Evolutionary conservation across 1,284 basidiomycete genomes (phyloP).

Genomic region (Marasmius fiardii): DNA sequence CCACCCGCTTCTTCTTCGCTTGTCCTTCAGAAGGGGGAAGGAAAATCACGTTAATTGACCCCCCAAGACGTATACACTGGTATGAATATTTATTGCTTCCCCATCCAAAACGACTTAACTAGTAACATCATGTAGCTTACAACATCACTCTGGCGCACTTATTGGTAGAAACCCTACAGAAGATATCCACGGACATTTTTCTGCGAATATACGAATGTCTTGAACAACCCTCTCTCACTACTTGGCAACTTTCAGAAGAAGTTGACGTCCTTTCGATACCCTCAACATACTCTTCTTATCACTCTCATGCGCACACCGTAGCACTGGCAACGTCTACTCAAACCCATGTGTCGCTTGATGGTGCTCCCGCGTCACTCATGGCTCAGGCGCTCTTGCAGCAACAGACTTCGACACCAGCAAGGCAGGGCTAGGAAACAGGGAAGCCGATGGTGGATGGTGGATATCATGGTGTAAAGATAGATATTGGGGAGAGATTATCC

Average conservation of each 20-base stretch:
- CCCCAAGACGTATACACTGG: constrained; percentile 4
- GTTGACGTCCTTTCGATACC: constrained; percentile 69
- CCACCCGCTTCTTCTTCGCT: constrained; percentile 57
- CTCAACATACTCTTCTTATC: constrained; percentile 39
- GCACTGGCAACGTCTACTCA: constrained; percentile 70
- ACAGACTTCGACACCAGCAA: constrained; percentile 37
- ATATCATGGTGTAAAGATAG: constrained; percentile 92
- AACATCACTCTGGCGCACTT: constrained; percentile 25
- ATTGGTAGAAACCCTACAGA: constrained; percentile 41
- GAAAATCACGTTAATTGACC: constrained; percentile 47
- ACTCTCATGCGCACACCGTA: constrained; percentile 43
- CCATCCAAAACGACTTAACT: neutral
- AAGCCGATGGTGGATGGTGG: constrained; percentile 89
- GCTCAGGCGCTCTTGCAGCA: constrained; percentile 50
- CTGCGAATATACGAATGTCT: constrained; percentile 89
- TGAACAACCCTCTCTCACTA: constrained; percentile 74
- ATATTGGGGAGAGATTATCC: constrained; percentile 90
- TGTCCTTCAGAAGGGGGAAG: constrained; percentile 55
- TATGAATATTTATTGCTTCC: constrained; percentile 32
- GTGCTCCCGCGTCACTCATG: constrained; percentile 53
- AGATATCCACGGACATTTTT: constrained; percentile 80
- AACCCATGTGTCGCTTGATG: constrained; percentile 50
- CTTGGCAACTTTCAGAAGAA: constrained; percentile 80
- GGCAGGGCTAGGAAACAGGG: constrained; percentile 61
- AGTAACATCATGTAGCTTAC: constrained; percentile 25